Percentiles rank a stretch among this genome's conserved stretches.
phyloP scores from a whole-genome alignment of 305 asterid genomes.

The Lippia alba region DNA sequence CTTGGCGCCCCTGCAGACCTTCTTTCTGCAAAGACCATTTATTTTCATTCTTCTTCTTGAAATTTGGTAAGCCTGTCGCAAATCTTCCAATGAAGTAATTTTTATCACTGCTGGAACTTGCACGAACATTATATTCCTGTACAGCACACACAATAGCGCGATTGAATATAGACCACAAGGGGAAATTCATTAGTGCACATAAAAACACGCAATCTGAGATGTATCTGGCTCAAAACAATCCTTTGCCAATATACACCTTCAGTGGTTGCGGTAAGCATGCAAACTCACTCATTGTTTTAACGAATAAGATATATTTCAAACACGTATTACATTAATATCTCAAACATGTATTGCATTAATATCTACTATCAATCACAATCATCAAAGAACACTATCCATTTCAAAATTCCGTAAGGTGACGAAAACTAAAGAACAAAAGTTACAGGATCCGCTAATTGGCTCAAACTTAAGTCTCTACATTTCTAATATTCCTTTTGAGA shows the following conservation, averaged over 20 bases:
- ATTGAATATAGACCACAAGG: slow-evolving; percentile 10
- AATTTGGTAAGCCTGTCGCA: slow-evolving; percentile 82
- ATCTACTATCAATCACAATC: neutral
- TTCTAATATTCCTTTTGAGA: neutral
- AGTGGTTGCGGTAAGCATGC: neutral
- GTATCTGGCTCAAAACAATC: slow-evolving; percentile 4
- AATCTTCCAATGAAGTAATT: slow-evolving; percentile 92
- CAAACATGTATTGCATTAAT: slow-evolving; percentile 22
- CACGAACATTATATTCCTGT: slow-evolving; percentile 91
- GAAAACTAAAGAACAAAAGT: slow-evolving; percentile 16
- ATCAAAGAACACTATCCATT: neutral
- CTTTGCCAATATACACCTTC: slow-evolving; percentile 14
- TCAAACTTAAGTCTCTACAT: slow-evolving; percentile 18
- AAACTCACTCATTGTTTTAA: slow-evolving; percentile 10
- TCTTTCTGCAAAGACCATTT: slow-evolving; percentile 95
- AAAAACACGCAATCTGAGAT: neutral
- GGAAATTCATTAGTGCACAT: slow-evolving; percentile 14
- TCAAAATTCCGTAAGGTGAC: neutral
- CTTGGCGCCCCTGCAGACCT: slow-evolving; percentile 94
- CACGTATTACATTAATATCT: slow-evolving; percentile 13
- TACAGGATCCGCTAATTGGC: slow-evolving; percentile 11
- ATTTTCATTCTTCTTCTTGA: slow-evolving; percentile 84
- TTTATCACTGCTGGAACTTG: slow-evolving; percentile 73
- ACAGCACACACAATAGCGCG: slow-evolving; percentile 31
- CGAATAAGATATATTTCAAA: slow-evolving; percentile 10